Evolutionary conservation across 129 eudicot genomes (phyloP).

Genomic region (Pseudognaphalium luteoalbum): DNA sequence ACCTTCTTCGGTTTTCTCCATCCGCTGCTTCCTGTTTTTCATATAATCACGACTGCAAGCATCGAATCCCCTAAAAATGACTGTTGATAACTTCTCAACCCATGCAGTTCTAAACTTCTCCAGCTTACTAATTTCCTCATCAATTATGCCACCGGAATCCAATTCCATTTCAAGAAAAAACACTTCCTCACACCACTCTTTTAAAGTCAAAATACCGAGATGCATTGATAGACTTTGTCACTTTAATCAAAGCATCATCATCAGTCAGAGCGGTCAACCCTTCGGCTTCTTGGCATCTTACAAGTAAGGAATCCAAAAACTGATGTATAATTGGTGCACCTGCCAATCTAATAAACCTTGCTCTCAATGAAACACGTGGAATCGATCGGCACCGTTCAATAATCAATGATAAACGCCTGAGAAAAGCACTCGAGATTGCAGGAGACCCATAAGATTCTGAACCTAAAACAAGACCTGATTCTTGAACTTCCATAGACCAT

Average conservation of each 20-base stretch:
- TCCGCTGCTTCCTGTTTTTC: slow-evolving; percentile 82
- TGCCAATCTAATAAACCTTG: slow-evolving; percentile 56
- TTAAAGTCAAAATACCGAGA: slow-evolving; percentile 52
- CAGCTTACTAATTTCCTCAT: slow-evolving; percentile 60
- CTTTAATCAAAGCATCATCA: slow-evolving; percentile 64
- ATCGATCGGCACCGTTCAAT: slow-evolving; percentile 76
- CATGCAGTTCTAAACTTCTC: slow-evolving; percentile 76
- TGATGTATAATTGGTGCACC: slow-evolving; percentile 58
- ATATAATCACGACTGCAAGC: slow-evolving; percentile 60
- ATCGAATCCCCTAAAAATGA: slow-evolving; percentile 78
- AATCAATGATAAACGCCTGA: slow-evolving; percentile 47
- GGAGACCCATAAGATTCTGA: slow-evolving; percentile 72
- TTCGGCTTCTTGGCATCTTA: slow-evolving; percentile 92
- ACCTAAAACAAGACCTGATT: slow-evolving; percentile 46
- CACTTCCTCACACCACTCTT: slow-evolving; percentile 80
- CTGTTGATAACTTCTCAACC: slow-evolving; percentile 72
- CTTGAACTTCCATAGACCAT: slow-evolving; percentile 52
- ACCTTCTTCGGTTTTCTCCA: slow-evolving; percentile 69
- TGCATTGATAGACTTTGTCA: slow-evolving; percentile 68
- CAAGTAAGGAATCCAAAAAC: slow-evolving; percentile 47
- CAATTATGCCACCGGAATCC: slow-evolving; percentile 43
- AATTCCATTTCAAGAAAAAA: slow-evolving; percentile 81
- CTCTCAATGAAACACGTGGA: slow-evolving; percentile 55
- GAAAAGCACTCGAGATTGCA: slow-evolving; percentile 49
- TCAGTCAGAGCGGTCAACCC: slow-evolving; percentile 83